Percentiles rank a stretch among this genome's conserved stretches.
These are phyloP conservation scores for Aaosphaeria pasadenensis DNA, from an alignment of 2,329 filamentous ascomycete genomes.

Conservation along the genomic window DNA sequence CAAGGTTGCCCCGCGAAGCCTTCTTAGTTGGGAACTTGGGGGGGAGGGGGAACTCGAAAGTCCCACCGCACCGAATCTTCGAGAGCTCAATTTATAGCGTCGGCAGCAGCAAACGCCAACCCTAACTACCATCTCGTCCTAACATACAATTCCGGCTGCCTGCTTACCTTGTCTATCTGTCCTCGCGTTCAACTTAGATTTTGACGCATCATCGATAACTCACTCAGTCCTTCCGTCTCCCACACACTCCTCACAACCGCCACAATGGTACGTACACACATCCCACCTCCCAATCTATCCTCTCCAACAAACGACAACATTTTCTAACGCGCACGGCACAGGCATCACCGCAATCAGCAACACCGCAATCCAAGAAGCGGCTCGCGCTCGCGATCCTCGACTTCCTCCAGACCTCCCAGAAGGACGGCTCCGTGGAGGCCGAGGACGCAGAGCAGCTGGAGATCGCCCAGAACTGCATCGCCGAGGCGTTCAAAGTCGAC, in stretches of 20 bases:
- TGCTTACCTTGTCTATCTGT: no score
- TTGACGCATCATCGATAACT: no score
- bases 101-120: no score
- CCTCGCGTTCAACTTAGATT: no score
- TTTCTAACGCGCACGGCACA: constrained; percentile 7
- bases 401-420: constrained; percentile 80
- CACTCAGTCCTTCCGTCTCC: not conserved
- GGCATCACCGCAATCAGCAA: constrained; percentile 18
- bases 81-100: no score
- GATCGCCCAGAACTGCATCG: constrained; percentile 90
- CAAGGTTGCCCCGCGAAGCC: no score
- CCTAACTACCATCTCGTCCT: no score
- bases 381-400: constrained; percentile 96
- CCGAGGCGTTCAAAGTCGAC: constrained; percentile 93
- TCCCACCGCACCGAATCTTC: no score
- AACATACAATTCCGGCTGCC: no score
- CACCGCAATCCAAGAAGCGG: constrained; percentile 65
- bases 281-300: constrained; percentile 3
- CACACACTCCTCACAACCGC: constrained; percentile 10
- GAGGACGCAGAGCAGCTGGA: constrained; percentile 95
- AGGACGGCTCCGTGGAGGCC: constrained; percentile 80
- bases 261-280: constrained; percentile 22
- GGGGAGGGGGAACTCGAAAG: no score
- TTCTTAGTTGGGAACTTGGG: no score
- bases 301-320: constrained; percentile 11